Base-by-base conservation (phyloP, 2,329 filamentous ascomycete species). In the Aquanectria penicillioides region DNA sequence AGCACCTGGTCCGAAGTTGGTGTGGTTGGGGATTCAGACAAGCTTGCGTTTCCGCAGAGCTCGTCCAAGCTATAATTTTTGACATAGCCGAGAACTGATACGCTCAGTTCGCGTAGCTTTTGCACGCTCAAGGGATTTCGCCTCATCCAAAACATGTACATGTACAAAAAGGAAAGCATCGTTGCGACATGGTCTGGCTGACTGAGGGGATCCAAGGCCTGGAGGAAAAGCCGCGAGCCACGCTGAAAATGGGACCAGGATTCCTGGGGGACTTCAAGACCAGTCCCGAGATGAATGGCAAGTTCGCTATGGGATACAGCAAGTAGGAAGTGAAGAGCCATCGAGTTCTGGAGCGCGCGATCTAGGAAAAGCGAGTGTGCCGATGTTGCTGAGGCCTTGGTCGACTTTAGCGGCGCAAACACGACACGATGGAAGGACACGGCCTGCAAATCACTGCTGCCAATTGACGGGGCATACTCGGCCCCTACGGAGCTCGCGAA, bases 111-210 rank as follows among this genome's bases (percentile, higher is more conserved):
- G 2, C 12, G 31, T 7, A 61, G 11, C n/a, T 46, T 53, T 1
- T 13, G 6, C 1, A 54, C 49, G 5, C 59, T 44, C 26, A 61
- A 44, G 4, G 59, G 59, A 10, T 46, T 33, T 10, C 56, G 40
- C 12, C 59, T 47, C 54, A 61, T 61, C 59, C 59, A 61, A 17
- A 61, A 61, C 59, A 61, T 61, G 41, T 61, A 61, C 15, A 61
- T 23, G 34, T 61, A 61, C 12, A 61, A 20, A 20, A 61, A 52
- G 7, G 58, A 61, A 1, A 61, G 26, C 54, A 61, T 61, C 54
- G 49, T 58, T 15, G 58, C 58, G 2, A 61, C 31, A 11, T 61
- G 58, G 15, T 54, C 56, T 2, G 54, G 23, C 4, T 37, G 46
- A 1, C 22, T 6, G 4, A 51, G 29, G 11, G 48, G 23, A 5